These are phyloP conservation scores for Russula earlei DNA, from an alignment of 768 basidiomycete genomes.

Conservation along the genomic window DNA sequence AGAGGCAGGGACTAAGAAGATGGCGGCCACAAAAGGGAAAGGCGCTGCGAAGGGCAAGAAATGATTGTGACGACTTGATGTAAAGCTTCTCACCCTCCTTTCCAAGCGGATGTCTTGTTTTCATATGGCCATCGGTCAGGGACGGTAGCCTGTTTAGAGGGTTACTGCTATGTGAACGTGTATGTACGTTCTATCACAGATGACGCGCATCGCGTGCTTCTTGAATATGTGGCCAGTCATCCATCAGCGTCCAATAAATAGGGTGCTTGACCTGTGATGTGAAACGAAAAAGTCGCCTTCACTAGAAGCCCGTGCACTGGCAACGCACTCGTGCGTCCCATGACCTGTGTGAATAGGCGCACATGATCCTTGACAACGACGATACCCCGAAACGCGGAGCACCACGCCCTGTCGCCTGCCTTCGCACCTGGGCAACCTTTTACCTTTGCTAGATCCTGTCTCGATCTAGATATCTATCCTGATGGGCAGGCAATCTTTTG, in stretches of 20 bases:
- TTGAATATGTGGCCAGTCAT: neutral
- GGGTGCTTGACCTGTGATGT: neutral
- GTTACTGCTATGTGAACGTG: neutral
- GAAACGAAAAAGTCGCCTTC: neutral
- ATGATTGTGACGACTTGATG: neutral
- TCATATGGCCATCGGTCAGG: neutral
- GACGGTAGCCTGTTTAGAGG: conserved; percentile 1
- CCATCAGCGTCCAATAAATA: neutral
- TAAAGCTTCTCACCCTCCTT: neutral
- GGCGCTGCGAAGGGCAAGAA: conserved; percentile 15
- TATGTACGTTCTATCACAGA: conserved; percentile 8
- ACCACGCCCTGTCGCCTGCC: neutral
- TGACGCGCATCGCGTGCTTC: neutral
- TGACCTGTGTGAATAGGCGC: neutral
- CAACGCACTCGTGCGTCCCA: neutral
- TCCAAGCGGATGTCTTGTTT: conserved; percentile 4
- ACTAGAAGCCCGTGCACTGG: neutral
- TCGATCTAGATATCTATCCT: neutral
- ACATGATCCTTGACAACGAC: neutral
- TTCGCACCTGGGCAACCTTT: neutral
- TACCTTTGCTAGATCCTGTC: neutral
- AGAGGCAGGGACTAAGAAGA: conserved; percentile 5
- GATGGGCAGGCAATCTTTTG: neutral
- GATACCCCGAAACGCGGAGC: neutral
- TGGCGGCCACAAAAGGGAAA: conserved; percentile 9